These are phyloP conservation scores for Penicillium subrubescens DNA, from an alignment of 495 filamentous ascomycete genomes.

Conservation along the genomic window DNA sequence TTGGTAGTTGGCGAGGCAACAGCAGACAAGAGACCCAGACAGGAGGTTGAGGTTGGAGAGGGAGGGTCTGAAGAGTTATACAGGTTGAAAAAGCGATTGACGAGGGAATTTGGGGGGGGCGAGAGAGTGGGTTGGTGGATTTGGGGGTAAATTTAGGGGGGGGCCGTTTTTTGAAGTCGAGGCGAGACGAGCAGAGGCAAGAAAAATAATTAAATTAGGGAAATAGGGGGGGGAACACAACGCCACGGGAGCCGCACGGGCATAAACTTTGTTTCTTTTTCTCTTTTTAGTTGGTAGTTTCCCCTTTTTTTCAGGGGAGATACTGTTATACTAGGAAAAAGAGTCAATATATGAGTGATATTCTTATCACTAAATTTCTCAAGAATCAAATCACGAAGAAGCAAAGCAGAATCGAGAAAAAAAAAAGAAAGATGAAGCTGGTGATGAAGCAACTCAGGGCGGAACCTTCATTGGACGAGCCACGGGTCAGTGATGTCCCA, in stretches of 20 bases:
- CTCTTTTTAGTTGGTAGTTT: not conserved
- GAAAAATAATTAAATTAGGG: slow-evolving; percentile 14
- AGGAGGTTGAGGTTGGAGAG: not conserved
- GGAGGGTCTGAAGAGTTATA: not conserved
- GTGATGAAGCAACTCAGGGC: slow-evolving; percentile 9
- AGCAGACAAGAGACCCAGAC: not conserved
- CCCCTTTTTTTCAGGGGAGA: not conserved
- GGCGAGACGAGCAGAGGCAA: slow-evolving; percentile 16
- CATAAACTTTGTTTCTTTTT: not conserved
- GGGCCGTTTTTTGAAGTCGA: not conserved
- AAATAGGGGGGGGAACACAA: slow-evolving; percentile 8
- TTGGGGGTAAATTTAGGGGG: not conserved
- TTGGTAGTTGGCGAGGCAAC: slow-evolving; percentile 35
- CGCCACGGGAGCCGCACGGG: slow-evolving; percentile 1
- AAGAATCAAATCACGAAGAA: not conserved
- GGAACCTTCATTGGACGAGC: slow-evolving; percentile 12
- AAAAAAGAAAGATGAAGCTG: slow-evolving; percentile 11
- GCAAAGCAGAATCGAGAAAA: not conserved
- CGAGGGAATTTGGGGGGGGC: not conserved
- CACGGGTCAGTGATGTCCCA: not conserved
- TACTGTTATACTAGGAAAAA: not conserved
- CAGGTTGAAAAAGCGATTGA: not conserved
- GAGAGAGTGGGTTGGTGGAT: not conserved
- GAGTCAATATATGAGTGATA: not conserved
- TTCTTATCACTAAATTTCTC: not conserved